Evolutionary conservation across 2,329 filamentous ascomycete species (phyloP).

Genomic region (Aureobasidium sp.): DNA sequence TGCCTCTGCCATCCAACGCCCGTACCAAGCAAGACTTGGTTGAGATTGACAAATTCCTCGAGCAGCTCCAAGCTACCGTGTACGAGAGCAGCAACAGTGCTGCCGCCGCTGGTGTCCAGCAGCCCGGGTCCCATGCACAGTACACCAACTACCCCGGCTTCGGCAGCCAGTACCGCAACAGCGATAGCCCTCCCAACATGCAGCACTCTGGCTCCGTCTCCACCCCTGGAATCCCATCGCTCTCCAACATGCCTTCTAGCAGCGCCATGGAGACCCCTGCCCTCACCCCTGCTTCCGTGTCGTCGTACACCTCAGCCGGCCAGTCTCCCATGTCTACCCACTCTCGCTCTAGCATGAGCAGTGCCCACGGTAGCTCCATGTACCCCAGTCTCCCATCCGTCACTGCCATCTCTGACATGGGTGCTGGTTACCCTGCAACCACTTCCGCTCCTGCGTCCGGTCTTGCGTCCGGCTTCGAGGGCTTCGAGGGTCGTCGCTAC

Average conservation of each 20-base stretch:
- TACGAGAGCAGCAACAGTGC: slow-evolving; percentile 79
- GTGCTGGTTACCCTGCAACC: slow-evolving; percentile 51
- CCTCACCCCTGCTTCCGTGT: slow-evolving; percentile 63
- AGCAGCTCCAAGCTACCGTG: slow-evolving; percentile 91
- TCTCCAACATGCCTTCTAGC: slow-evolving; percentile 32
- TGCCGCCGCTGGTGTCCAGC: slow-evolving; percentile 66
- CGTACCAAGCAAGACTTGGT: slow-evolving; percentile 89
- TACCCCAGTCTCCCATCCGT: slow-evolving; percentile 70
- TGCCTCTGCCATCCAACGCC: slow-evolving; percentile 78
- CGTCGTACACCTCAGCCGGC: slow-evolving; percentile 64
- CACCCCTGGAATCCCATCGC: slow-evolving; percentile 26
- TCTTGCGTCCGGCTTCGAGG: slow-evolving; percentile 55
- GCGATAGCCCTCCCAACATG: slow-evolving; percentile 46
- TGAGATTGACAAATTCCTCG: slow-evolving; percentile 88
- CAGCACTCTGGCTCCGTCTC: slow-evolving; percentile 23
- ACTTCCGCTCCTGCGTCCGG: slow-evolving; percentile 60
- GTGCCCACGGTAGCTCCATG: slow-evolving; percentile 48
- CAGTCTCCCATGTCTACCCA: slow-evolving; percentile 69
- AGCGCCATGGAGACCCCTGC: slow-evolving; percentile 57
- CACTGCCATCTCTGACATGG: slow-evolving; percentile 52
- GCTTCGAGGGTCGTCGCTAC: slow-evolving; percentile 52
- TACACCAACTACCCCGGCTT: slow-evolving; percentile 22
- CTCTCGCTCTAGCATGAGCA: slow-evolving; percentile 45
- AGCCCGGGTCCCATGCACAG: slow-evolving; percentile 59
- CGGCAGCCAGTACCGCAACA: slow-evolving; percentile 47